Evolutionary conservation across 345 rosid genomes (phyloP).

Genomic region (Euphorbia peplus): DNA sequence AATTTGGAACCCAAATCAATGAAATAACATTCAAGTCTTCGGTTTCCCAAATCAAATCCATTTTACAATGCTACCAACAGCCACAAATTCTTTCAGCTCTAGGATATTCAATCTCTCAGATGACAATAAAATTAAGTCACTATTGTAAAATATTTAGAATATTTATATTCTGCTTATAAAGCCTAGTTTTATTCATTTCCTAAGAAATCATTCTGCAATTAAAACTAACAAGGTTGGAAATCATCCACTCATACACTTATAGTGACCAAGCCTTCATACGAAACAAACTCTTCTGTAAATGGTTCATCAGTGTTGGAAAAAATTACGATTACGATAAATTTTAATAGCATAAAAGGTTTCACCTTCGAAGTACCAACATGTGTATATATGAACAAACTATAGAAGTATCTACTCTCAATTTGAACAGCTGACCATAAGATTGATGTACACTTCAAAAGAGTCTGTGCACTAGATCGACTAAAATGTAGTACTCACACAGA

Average conservation of each 20-base stretch:
- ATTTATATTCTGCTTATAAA: too few relatives aligned
- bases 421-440: background rate
- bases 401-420: background rate
- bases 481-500: background rate
- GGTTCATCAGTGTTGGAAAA: background rate
- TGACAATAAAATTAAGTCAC: background rate
- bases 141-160: too few relatives aligned
- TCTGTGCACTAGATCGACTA: background rate
- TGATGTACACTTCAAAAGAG: background rate
- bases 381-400: background rate
- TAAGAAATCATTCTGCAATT: background rate
- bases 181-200: background rate
- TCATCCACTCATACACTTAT: background rate
- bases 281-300: background rate
- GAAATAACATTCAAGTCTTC: conserved; percentile 3
- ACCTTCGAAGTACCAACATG: background rate
- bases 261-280: background rate
- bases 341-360: background rate
- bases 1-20: background rate
- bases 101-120: background rate
- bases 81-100: background rate
- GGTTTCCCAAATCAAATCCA: background rate
- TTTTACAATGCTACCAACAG: background rate
- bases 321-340: background rate
- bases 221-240: background rate